Conservation (phyloP, 176 grass and related monocot genomes). For the Typha latifolia region DNA sequence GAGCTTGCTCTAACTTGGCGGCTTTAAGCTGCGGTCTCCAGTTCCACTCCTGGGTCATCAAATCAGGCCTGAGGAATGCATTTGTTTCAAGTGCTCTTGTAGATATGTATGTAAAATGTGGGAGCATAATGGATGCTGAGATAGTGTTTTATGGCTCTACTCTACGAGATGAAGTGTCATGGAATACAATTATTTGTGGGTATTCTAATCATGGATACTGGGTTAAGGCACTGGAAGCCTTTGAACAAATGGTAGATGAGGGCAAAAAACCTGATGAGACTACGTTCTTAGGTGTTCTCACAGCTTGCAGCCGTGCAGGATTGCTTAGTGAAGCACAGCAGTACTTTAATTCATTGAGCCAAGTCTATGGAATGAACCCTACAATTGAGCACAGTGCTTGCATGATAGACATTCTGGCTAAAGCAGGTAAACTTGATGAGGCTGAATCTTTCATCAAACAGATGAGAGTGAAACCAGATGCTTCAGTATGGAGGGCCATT, state of each 20-base stretch:
- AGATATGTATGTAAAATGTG: constrained; percentile 35
- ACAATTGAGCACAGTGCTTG: constrained; percentile 30
- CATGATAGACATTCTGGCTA: constrained; percentile 38
- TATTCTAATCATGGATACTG: constrained; percentile 22
- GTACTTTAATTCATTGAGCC: constrained; percentile 22
- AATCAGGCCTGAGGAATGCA: constrained; percentile 22
- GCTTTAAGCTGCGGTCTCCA: constrained; percentile 25
- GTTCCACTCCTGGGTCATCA: constrained; percentile 32
- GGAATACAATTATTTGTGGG: constrained; percentile 33
- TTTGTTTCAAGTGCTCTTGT: constrained; percentile 23
- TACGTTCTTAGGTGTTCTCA: constrained; percentile 29
- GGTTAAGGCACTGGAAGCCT: constrained; percentile 24
- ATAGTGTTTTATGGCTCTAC: constrained; percentile 16
- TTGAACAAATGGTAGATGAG: constrained; percentile 25
- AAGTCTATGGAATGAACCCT: constrained; percentile 24
- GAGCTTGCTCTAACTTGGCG: constrained; percentile 32
- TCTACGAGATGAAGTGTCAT: constrained; percentile 23
- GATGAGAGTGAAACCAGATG: constrained; percentile 22
- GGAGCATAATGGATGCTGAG: constrained; percentile 22
- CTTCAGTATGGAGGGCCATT: constrained; percentile 26
- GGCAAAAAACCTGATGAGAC: constrained; percentile 30
- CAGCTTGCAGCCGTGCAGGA: constrained; percentile 38
- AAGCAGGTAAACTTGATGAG: constrained; percentile 33
- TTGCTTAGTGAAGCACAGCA: constrained; percentile 29
- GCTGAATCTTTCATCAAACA: constrained; percentile 26